Conservation (phyloP, 2,329 filamentous ascomycete species). For the Sporothrix pallida region DNA sequence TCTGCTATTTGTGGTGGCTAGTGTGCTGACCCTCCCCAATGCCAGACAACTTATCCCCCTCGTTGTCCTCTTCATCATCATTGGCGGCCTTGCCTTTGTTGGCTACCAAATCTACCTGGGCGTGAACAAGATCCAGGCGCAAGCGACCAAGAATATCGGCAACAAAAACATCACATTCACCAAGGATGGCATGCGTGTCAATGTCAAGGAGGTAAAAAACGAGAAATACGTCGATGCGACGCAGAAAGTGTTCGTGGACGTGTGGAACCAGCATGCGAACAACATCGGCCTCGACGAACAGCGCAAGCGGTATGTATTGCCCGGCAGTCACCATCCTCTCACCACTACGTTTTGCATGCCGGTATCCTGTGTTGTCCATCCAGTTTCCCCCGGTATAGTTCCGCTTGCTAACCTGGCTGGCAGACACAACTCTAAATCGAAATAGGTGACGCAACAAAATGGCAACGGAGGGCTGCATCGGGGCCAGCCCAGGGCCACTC, state of each 20-base stretch:
- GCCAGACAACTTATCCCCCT: slow-evolving; percentile 68
- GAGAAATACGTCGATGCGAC: slow-evolving; percentile 77
- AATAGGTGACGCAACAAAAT: background rate
- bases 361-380: background rate
- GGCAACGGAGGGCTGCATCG: background rate
- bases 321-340: background rate
- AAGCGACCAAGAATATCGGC: slow-evolving; percentile 72
- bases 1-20: background rate
- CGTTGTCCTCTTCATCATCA: slow-evolving; percentile 64
- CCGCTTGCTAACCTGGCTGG: background rate
- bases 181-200: slow-evolving; percentile 75
- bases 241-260: slow-evolving; percentile 70
- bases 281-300: slow-evolving; percentile 40
- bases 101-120: slow-evolving; percentile 75
- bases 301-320: slow-evolving; percentile 42
- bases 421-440: slow-evolving; percentile 29
- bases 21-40: background rate
- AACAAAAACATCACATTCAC: slow-evolving; percentile 77
- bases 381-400: background rate
- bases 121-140: slow-evolving; percentile 67
- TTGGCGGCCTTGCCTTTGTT: slow-evolving; percentile 66
- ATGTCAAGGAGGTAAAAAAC: slow-evolving; percentile 69
- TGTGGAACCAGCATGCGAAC: slow-evolving; percentile 62
- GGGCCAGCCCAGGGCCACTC: background rate
- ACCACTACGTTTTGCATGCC: too few relatives aligned